phyloP scores from a whole-genome alignment of 2,329 filamentous ascomycete genomes.

The Aspergillus aculeatus region DNA sequence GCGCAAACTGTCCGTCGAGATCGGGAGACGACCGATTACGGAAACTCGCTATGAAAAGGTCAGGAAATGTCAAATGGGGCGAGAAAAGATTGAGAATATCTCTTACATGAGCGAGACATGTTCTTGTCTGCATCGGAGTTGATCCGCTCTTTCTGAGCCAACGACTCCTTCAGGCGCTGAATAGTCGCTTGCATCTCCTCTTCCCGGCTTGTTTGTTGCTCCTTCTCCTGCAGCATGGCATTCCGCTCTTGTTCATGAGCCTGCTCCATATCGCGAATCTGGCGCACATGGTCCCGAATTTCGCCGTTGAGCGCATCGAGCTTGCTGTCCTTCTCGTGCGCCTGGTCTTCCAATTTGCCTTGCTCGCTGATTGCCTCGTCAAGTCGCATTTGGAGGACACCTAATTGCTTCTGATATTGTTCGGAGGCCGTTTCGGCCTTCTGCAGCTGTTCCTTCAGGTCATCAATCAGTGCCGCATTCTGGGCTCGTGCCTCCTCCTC shows the following conservation, averaged over 20 bases:
- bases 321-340: slow-evolving; percentile 82
- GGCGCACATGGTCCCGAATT: slow-evolving; percentile 76
- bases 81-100: not conserved
- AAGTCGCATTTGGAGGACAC: slow-evolving; percentile 79
- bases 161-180: slow-evolving; percentile 83
- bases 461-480: slow-evolving; percentile 74
- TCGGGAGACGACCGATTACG: slow-evolving; percentile 57
- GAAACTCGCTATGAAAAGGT: slow-evolving; percentile 39
- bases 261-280: slow-evolving; percentile 86
- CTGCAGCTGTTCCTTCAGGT: slow-evolving; percentile 77
- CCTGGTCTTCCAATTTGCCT: slow-evolving; percentile 78
- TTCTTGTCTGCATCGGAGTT: slow-evolving; percentile 53
- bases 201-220: slow-evolving; percentile 77
- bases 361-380: slow-evolving; percentile 85
- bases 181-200: slow-evolving; percentile 90
- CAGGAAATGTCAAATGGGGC: slow-evolving; percentile 15
- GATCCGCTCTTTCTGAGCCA: slow-evolving; percentile 69
- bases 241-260: slow-evolving; percentile 90
- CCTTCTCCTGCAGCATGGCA: slow-evolving; percentile 85
- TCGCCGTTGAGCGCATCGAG: slow-evolving; percentile 79
- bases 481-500: slow-evolving; percentile 77
- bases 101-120: slow-evolving; percentile 53
- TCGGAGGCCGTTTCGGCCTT: slow-evolving; percentile 77
- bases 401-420: slow-evolving; percentile 77
- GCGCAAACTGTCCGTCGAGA: slow-evolving; percentile 81